Evolutionary conservation across 257 asterid species (phyloP).

Genomic region (Jasminum sambac): DNA sequence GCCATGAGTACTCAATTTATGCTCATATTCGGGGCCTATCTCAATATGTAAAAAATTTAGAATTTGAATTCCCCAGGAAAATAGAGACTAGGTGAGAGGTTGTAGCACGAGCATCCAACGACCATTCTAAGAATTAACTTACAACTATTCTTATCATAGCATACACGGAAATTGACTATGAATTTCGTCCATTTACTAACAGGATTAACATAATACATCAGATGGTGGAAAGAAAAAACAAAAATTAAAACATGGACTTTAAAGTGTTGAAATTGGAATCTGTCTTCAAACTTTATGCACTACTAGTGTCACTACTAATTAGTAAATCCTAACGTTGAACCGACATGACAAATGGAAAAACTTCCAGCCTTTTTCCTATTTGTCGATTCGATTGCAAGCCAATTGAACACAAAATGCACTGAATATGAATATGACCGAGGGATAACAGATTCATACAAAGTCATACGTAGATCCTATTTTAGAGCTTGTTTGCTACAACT

Average conservation of each 20-base stretch:
- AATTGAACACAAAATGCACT: neutral
- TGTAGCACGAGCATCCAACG: neutral
- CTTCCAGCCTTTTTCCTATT: neutral
- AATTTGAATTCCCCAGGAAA: neutral
- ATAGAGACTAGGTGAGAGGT: neutral
- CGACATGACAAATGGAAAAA: neutral
- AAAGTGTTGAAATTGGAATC: neutral
- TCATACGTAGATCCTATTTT: neutral
- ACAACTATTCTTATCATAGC: neutral
- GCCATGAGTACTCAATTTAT: neutral
- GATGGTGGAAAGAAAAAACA: neutral
- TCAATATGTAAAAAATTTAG: neutral
- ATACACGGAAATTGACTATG: neutral
- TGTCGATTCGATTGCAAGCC: neutral
- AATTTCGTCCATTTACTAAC: neutral
- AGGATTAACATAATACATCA: neutral
- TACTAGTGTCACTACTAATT: neutral
- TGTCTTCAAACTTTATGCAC: neutral
- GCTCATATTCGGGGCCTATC: neutral
- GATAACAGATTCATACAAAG: neutral
- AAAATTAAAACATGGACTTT: neutral
- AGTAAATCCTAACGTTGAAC: neutral
- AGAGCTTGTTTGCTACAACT: no score
- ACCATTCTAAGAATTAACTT: neutral
- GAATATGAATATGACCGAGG: neutral